Base-by-base conservation (phyloP, 441 rosid species). In the Biscutella auriculata region DNA sequence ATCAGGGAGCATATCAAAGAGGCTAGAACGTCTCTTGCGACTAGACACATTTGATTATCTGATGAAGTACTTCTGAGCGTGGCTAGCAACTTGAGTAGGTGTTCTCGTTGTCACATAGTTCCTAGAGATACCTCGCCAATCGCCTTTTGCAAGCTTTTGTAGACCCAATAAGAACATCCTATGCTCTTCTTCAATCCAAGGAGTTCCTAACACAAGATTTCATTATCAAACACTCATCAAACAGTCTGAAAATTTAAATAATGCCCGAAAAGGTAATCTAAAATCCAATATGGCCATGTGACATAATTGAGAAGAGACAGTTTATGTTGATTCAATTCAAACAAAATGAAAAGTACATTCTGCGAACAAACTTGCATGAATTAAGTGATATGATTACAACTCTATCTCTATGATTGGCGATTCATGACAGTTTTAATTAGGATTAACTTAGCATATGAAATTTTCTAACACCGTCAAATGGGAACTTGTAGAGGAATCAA, bases 101-200 rank as follows among this genome's bases (percentile, higher is more conserved):
- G 88, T 82, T 65, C 85, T 75, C 5, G 83, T 66, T 27, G 76
- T 57, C 45, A 82, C 88, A 55, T 69, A 82, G 57, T 73, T 82
- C 53, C 82, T 77, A 0, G 88, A 78, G 75, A 82, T 82, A 45
- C 88, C 88, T 65, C 88, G 71, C 88, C 88, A 82, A 63, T 82
- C 88, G 30, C 88, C 88, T 78, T 82, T 82, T 5, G 83, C 88
- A 0, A 80, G 77, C 77, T 78, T 82, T 40, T 78, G 85, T 35
- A 80, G 43, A 51, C 85, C 88, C 62, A 82, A 57, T 43, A 82
- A 75, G 57, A 83, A 83, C 90, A 83, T 83, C 76, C 83, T 79
- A 57, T 83, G 90, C 50, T 83, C 90, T 40, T 83, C 90, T 59
- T 79, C 90, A 5, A 79, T 83, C 90, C 90, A 83, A 1, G 87